A percentile compares a stretch with the other conserved stretches of the same genome.
These are phyloP conservation scores for Syzygium syzygioides DNA, from an alignment of 441 rosid species.

Conservation along the genomic window DNA sequence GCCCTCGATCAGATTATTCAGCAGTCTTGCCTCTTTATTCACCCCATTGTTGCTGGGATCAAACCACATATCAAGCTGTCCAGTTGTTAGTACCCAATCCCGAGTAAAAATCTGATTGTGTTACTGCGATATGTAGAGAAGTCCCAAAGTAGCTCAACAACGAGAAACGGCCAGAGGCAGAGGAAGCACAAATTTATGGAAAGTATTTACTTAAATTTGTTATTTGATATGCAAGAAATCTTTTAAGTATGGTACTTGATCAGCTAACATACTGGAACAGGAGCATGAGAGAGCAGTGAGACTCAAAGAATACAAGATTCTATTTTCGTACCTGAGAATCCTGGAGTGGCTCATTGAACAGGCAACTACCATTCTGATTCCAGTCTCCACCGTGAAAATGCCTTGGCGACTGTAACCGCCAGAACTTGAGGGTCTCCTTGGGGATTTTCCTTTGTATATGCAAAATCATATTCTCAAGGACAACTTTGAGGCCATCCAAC, in stretches of 20 bases:
- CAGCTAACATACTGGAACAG: not conserved
- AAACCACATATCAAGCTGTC: constrained; percentile 93
- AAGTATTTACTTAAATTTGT: not conserved
- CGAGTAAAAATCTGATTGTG: not conserved
- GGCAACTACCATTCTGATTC: constrained; percentile 73
- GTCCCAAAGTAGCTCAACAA: not conserved
- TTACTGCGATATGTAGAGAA: not conserved
- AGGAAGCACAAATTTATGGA: not conserved
- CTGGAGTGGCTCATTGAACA: constrained; percentile 59
- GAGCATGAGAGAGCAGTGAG: not conserved
- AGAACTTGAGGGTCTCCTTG: constrained; percentile 55
- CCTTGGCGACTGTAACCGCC: constrained; percentile 94
- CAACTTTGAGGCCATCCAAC: constrained; percentile 65
- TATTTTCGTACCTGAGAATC: constrained; percentile 48
- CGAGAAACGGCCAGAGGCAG: not conserved
- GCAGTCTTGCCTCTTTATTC: constrained; percentile 74
- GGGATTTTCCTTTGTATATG: constrained; percentile 60
- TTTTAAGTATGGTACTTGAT: not conserved
- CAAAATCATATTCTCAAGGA: constrained; percentile 63
- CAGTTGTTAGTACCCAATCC: constrained; percentile 25
- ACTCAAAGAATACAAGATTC: not conserved
- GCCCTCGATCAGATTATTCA: constrained; percentile 44
- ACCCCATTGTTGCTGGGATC: constrained; percentile 88
- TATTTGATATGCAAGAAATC: not conserved
- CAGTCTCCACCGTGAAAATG: constrained; percentile 64